Evolutionary conservation across 192 early-diverging fungal species (phyloP).

Genomic region (Geranomyces variabilis): DNA sequence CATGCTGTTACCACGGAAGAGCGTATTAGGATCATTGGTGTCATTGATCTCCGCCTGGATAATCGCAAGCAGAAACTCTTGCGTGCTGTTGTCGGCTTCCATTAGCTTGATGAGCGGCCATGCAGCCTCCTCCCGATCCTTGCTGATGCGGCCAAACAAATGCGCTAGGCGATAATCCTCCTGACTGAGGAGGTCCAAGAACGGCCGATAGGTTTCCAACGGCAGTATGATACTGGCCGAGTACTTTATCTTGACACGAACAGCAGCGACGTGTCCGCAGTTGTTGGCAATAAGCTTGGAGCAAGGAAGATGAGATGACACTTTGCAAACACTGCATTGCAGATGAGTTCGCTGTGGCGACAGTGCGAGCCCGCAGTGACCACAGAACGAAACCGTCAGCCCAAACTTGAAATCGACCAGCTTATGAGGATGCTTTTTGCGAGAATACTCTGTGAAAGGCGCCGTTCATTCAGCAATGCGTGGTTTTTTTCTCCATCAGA

Average conservation of each 20-base stretch:
- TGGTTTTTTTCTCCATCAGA: background rate
- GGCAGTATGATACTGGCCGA: slow-evolving; percentile 28
- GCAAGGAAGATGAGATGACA: slow-evolving; percentile 24
- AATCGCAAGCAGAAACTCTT: slow-evolving; percentile 20
- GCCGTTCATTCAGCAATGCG: too few relatives aligned
- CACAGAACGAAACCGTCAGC: slow-evolving; percentile 17
- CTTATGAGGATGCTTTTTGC: slow-evolving; percentile 23
- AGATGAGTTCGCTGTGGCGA: slow-evolving; percentile 17
- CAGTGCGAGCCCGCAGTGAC: slow-evolving; percentile 21
- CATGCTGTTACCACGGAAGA: slow-evolving; percentile 37
- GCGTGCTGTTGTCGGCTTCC: slow-evolving; percentile 10
- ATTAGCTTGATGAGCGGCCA: slow-evolving; percentile 26
- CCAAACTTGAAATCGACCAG: slow-evolving; percentile 29
- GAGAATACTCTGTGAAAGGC: slow-evolving; percentile 8
- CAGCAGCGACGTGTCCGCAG: slow-evolving; percentile 28
- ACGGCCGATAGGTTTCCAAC: slow-evolving; percentile 18
- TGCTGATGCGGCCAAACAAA: slow-evolving; percentile 36
- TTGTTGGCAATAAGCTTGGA: slow-evolving; percentile 31
- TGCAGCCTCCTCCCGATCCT: slow-evolving; percentile 38
- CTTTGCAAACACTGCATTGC: slow-evolving; percentile 26
- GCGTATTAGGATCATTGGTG: slow-evolving; percentile 27
- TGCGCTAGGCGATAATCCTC: slow-evolving; percentile 20
- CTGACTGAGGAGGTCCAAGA: slow-evolving; percentile 23
- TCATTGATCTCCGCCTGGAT: slow-evolving; percentile 26
- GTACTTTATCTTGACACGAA: slow-evolving; percentile 27